Evolutionary conservation across 768 basidiomycete genomes (phyloP), one percentile per base, ranked within the genome.

Genomic region (Suillus luteus): DNA sequence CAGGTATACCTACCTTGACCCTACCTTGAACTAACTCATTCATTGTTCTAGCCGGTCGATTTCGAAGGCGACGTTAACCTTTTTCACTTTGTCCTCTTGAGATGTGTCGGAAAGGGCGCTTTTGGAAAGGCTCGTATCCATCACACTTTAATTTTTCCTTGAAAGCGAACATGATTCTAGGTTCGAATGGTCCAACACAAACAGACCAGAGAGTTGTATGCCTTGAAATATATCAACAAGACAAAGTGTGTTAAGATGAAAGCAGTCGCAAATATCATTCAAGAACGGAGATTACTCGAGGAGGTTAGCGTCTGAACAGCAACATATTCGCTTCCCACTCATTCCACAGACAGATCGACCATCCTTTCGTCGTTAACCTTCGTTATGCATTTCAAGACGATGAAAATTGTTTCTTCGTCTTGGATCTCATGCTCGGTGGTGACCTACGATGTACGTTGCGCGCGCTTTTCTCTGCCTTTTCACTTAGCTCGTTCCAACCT

Each of bases 101-200:
- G 96, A 70, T 96, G 94, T 68, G 96, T 99, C n/a, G 96, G 96
- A 24, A 98, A 98, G 76, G 96, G 96, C 59, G 96, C 96, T 1
- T 99, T 99, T 77, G 96, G 96, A 74, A 99, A 99, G 88, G 96
- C 95, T 40, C 60, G 77, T 73, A 11, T 15, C 19, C 55, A 35
- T 27, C 35, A 43, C n/a, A 44, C 11, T 55, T 61, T 62, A 41
- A 4, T 19, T 62, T 51, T 35, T 37, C 49, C 51, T 15, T 27
- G 9, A 61, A 71, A 71, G 66, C 27, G 9, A 73, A 43, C n/a
- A 68, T 40, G 15, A 15, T 17, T 59, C 48, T 67, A 99, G 96
- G 96, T 99, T 79, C 91, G 97, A 51, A 96, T 99, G 65, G 97
- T 99, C 8, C 96, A 99, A 77, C 97, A 99, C 81, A 99, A 98